These are phyloP conservation scores for Platismatia glauca DNA, from an alignment of 495 filamentous ascomycete species.

Conservation along the genomic window DNA sequence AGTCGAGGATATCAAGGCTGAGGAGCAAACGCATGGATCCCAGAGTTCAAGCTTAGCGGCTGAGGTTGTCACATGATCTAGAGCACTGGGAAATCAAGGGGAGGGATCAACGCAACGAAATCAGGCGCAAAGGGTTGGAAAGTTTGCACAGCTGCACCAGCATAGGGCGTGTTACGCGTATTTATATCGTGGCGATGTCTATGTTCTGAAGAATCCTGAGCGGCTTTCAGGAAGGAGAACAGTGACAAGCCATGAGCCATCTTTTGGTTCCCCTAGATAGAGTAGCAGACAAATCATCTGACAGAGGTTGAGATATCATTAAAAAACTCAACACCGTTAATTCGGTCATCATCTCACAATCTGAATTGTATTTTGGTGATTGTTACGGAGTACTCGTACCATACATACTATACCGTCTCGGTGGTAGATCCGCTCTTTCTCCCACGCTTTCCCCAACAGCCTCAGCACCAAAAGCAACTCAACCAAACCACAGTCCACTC, in stretches of 20 bases:
- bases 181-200: no score
- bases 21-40: constrained; percentile 27
- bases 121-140: background rate
- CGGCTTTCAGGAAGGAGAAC: background rate
- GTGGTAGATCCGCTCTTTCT: background rate
- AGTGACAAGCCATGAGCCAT: background rate
- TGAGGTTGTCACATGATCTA: constrained; percentile 23
- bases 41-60: constrained; percentile 25
- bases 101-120: background rate
- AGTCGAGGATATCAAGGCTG: constrained; percentile 25
- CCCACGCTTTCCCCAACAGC: no score
- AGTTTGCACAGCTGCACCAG: background rate
- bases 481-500: background rate
- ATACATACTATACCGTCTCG: no score
- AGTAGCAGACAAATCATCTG: background rate
- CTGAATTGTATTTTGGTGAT: background rate
- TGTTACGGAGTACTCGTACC: background rate
- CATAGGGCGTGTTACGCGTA: background rate
- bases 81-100: background rate
- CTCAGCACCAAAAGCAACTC: background rate
- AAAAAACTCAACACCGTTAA: background rate
- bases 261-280: background rate
- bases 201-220: background rate
- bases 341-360: background rate
- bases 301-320: background rate